Percentiles rank a stretch among this genome's conserved stretches.
Evolutionary conservation across 805 yeast genomes (phyloP).

Genomic region (Candida chilensis): DNA sequence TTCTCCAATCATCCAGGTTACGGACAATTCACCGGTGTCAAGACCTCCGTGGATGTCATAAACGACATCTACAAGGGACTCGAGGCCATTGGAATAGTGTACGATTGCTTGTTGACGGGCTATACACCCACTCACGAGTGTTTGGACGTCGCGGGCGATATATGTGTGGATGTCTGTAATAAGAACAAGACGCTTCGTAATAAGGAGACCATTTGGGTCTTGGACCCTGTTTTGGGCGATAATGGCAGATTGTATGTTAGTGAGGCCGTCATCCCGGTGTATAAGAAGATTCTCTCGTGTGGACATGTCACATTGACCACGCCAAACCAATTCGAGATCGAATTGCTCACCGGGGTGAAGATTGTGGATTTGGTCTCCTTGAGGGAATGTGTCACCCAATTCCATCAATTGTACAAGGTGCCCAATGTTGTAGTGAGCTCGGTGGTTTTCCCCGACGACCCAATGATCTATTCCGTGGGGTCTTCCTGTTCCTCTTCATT

Average conservation of each 20-base stretch:
- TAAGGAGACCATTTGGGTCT: constrained; percentile 40
- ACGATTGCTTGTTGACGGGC: constrained; percentile 70
- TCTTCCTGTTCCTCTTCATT: constrained; percentile 1
- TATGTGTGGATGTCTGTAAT: constrained; percentile 21
- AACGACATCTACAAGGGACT: constrained; percentile 48
- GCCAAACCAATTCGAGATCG: constrained; percentile 74
- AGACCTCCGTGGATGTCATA: constrained; percentile 35
- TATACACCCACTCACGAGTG: constrained; percentile 62
- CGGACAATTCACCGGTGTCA: constrained; percentile 53
- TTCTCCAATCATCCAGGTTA: constrained; percentile 92
- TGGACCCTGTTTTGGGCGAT: constrained; percentile 93
- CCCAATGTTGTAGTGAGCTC: constrained; percentile 53
- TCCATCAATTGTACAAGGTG: constrained; percentile 35
- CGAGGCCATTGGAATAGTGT: constrained; percentile 33
- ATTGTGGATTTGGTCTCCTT: constrained; percentile 28
- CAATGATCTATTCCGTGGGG: constrained; percentile 1
- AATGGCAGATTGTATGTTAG: constrained; percentile 75
- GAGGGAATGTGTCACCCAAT: constrained; percentile 23
- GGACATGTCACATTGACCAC: constrained; percentile 44
- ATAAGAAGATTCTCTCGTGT: constrained; percentile 32
- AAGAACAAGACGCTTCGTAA: constrained; percentile 5
- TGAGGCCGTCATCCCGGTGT: constrained; percentile 41
- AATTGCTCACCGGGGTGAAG: constrained; percentile 38
- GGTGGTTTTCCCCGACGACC: constrained; percentile 18
- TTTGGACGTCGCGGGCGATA: constrained; percentile 36